These are phyloP conservation scores for Vitellaria paradoxa DNA, from an alignment of 179 eudicot genomes.

Conservation along the genomic window DNA sequence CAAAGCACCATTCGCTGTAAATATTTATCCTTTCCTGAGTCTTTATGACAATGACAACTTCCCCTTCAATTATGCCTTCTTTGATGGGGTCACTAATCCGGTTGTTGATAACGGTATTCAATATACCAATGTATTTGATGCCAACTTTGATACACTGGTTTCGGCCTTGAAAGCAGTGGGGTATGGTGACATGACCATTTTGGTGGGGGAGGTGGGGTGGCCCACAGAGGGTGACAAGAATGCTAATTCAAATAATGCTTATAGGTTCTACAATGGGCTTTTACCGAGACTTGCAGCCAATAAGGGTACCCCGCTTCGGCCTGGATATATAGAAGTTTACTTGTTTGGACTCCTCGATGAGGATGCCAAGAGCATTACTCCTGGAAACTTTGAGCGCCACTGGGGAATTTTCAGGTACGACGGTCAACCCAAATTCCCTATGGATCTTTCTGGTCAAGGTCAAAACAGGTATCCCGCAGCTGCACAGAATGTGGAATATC, in stretches of 20 bases:
- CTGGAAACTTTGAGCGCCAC: constrained; percentile 79
- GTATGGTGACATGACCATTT: constrained; percentile 42
- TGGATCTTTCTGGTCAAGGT: constrained; percentile 55
- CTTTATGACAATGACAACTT: constrained; percentile 50
- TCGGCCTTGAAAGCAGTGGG: constrained; percentile 61
- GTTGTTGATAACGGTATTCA: constrained; percentile 43
- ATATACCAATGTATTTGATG: constrained; percentile 79
- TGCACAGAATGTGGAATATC: constrained; percentile 63
- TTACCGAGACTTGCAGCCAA: constrained; percentile 43
- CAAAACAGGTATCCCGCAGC: constrained; percentile 43
- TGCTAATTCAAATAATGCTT: constrained; percentile 51
- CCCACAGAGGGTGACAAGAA: constrained; percentile 71
- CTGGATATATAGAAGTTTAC: constrained; percentile 65
- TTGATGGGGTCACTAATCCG: constrained; percentile 56
- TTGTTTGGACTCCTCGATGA: constrained; percentile 71
- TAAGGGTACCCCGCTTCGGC: constrained; percentile 73
- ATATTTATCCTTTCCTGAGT: constrained; percentile 80
- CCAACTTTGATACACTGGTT: constrained; percentile 76
- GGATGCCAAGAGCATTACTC: constrained; percentile 69
- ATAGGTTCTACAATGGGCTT: constrained; percentile 59
- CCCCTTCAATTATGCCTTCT: constrained; percentile 77
- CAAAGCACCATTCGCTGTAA: constrained; percentile 70
- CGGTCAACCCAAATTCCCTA: constrained; percentile 68
- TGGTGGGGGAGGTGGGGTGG: constrained; percentile 86
- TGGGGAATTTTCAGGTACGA: constrained; percentile 86